phyloP scores from a whole-genome alignment of 2,329 filamentous ascomycete species.

The Corynespora cassiicola region DNA sequence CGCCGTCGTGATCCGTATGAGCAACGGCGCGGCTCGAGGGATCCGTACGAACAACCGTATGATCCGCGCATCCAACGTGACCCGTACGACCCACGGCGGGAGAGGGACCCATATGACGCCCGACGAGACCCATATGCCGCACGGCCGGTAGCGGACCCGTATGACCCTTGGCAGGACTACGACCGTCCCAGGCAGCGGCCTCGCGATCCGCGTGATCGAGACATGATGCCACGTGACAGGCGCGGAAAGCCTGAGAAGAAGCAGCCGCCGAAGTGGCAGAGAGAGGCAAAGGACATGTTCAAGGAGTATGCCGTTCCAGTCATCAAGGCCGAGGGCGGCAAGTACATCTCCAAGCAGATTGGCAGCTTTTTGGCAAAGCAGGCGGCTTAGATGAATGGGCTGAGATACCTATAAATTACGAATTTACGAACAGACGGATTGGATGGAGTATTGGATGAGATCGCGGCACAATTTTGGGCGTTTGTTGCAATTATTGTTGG shows the following conservation, averaged over 20 bases:
- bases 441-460: no score
- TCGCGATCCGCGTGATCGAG: conserved; percentile 4
- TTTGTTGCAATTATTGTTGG: no score
- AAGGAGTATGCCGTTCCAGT: conserved; percentile 39
- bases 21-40: no score
- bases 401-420: no score
- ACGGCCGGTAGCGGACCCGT: no score
- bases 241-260: conserved; percentile 15
- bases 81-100: conserved; percentile 16
- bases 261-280: conserved; percentile 36
- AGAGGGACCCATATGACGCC: conserved; percentile 22
- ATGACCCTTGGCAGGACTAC: neutral
- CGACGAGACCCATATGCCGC: no score
- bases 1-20: conserved; percentile 1
- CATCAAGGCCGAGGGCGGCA: conserved; percentile 41
- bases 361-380: conserved; percentile 25
- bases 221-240: conserved; percentile 19
- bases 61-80: conserved; percentile 19
- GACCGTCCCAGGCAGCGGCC: neutral
- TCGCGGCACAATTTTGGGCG: no score
- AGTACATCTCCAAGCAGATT: conserved; percentile 38
- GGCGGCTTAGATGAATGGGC: no score
- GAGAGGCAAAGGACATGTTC: conserved; percentile 39
- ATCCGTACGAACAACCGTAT: conserved; percentile 9
- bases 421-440: no score